Evolutionary conservation across 768 basidiomycete genomes (phyloP).

Genomic region (Tricholomella constricta): DNA sequence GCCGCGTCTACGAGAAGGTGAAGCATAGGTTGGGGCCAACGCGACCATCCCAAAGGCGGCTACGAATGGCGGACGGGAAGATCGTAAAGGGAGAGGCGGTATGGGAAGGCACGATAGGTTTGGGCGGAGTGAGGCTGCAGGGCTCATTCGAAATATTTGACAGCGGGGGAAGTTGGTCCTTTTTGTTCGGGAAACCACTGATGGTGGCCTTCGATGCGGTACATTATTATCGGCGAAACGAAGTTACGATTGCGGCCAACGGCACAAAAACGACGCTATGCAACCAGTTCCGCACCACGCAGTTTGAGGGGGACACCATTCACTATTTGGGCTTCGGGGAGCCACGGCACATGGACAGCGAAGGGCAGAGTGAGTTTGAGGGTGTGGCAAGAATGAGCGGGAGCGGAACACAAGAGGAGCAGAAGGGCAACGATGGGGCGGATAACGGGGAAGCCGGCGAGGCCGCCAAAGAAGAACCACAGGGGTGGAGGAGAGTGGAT

Average conservation of each 20-base stretch:
- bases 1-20: constrained; percentile 13
- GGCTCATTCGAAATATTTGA: constrained; percentile 25
- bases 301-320: not conserved
- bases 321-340: too few relatives aligned
- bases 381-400: too few relatives aligned
- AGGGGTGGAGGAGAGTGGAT: too few relatives aligned
- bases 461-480: too few relatives aligned
- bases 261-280: not conserved
- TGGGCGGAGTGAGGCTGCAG: constrained; percentile 8
- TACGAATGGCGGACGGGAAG: constrained; percentile 35
- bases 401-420: too few relatives aligned
- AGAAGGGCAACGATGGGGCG: too few relatives aligned
- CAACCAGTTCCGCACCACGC: not conserved
- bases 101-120: too few relatives aligned
- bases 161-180: constrained; percentile 7
- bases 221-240: not conserved
- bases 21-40: constrained; percentile 10
- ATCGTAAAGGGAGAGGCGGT: too few relatives aligned
- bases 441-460: too few relatives aligned
- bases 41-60: constrained; percentile 11
- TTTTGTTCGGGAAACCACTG: not conserved
- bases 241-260: not conserved
- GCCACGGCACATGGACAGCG: too few relatives aligned
- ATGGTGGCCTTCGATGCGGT: not conserved
- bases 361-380: too few relatives aligned